Evolutionary conservation across 768 basidiomycete species (phyloP).

Genomic region (Hydnomerulius pinastri): DNA sequence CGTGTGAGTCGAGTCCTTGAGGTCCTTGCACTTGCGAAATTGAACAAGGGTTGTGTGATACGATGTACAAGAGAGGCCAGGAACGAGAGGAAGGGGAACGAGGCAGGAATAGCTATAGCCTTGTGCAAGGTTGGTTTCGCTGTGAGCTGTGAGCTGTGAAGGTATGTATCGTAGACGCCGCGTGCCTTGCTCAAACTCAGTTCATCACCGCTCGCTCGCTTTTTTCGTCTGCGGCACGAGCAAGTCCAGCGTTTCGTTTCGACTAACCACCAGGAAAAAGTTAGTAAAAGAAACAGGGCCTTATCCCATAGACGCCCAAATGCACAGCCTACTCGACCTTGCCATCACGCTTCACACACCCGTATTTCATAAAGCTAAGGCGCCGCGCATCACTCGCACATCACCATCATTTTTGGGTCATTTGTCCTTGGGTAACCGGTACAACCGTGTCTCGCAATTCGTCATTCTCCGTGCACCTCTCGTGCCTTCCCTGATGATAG

Average conservation of each 20-base stretch:
- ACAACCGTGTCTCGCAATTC: too few species aligned
- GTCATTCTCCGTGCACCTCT: too few species aligned
- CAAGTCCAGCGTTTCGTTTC: too few species aligned
- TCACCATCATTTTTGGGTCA: too few species aligned
- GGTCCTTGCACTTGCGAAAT: neutral
- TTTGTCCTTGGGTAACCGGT: too few species aligned
- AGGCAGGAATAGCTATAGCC: conserved; percentile 10
- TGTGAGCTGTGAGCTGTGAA: neutral
- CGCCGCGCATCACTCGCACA: too few species aligned
- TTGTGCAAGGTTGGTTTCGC: neutral
- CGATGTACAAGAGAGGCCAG: neutral
- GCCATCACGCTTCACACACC: too few species aligned
- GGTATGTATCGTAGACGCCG: conserved; percentile 9
- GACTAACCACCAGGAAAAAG: too few species aligned
- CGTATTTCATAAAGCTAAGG: too few species aligned
- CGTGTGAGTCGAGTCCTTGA: neutral
- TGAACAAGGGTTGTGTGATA: conserved; percentile 1
- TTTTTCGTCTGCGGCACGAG: too few species aligned
- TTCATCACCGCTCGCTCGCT: conserved; percentile 14
- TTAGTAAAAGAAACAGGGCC: too few species aligned
- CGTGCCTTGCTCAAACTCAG: conserved; percentile 20
- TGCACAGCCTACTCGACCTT: conserved; percentile 4
- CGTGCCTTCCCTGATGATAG: too few species aligned
- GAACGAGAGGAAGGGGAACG: neutral
- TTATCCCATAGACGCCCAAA: conserved; percentile 3